phyloP scores from a whole-genome alignment of 306 rosid species.

The Pyrus betulifolia region DNA sequence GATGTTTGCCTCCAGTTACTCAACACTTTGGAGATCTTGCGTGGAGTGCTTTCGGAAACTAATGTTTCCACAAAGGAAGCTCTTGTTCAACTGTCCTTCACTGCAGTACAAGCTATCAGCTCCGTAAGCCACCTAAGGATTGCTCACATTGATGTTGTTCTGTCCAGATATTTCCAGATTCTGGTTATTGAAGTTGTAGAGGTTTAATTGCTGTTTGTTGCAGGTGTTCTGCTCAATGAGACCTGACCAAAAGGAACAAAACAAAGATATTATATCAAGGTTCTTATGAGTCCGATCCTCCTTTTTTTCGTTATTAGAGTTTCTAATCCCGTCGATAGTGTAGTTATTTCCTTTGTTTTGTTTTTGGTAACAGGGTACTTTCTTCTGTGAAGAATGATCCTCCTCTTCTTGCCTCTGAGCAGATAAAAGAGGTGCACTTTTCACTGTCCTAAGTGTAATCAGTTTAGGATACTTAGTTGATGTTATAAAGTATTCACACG shows the following conservation, averaged over 20 bases:
- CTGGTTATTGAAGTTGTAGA: slow-evolving; percentile 6
- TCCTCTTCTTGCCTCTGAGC: slow-evolving; percentile 44
- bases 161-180: not conserved
- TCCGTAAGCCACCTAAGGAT: slow-evolving; percentile 47
- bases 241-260: slow-evolving; percentile 35
- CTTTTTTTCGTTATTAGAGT: not conserved
- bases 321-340: slow-evolving; percentile 7
- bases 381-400: slow-evolving; percentile 39
- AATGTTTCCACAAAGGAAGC: slow-evolving; percentile 36
- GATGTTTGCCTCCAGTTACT: slow-evolving; percentile 49
- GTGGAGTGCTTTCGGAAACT: slow-evolving; percentile 26
- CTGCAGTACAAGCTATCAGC: slow-evolving; percentile 40
- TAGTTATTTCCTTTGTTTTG: slow-evolving; percentile 23
- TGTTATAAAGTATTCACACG: slow-evolving; percentile 22
- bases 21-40: slow-evolving; percentile 35
- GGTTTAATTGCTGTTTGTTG: not conserved
- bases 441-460: not conserved
- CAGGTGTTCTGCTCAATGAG: slow-evolving; percentile 67
- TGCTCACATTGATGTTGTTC: not conserved
- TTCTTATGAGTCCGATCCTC: slow-evolving; percentile 7
- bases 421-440: slow-evolving; percentile 59
- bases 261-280: slow-evolving; percentile 47
- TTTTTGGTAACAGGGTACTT: slow-evolving; percentile 49
- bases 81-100: slow-evolving; percentile 35
- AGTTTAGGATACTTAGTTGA: slow-evolving; percentile 6